phyloP scores from a whole-genome alignment of 495 filamentous ascomycete genomes.

The Thermothielavioides terrestris region DNA sequence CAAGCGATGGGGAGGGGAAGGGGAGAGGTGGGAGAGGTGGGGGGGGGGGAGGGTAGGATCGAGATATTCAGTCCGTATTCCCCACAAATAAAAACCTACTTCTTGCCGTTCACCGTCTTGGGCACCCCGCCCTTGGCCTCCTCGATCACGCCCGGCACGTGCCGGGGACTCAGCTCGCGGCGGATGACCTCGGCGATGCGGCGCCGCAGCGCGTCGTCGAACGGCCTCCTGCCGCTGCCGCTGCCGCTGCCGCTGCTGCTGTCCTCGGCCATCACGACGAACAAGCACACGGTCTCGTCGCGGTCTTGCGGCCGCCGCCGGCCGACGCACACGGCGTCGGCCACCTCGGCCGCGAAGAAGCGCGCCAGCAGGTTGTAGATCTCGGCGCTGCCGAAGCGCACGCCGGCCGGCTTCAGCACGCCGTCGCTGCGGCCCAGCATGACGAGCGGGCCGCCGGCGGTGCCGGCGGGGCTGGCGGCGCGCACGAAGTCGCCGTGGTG shows the following conservation, averaged over 20 bases:
- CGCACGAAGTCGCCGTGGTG: constrained; percentile 93
- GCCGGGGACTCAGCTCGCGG: constrained; percentile 71
- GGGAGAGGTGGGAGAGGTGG: too few species aligned
- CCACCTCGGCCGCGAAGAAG: constrained; percentile 66
- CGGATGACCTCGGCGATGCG: constrained; percentile 56
- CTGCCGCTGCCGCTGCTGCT: too few species aligned
- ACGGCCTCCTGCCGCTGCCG: too few species aligned
- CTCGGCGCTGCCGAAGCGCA: constrained; percentile 73
- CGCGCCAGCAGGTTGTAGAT: constrained; percentile 86
- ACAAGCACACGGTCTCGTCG: constrained; percentile 81
- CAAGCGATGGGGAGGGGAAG: too few species aligned
- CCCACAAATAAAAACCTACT: constrained; percentile 42
- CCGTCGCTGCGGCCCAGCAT: constrained; percentile 80
- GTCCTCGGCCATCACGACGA: constrained; percentile 62
- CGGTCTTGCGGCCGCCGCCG: constrained; percentile 60
- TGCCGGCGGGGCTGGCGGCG: constrained; percentile 51
- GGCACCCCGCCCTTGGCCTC: constrained; percentile 69
- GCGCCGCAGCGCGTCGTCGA: constrained; percentile 43
- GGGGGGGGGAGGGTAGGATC: too few species aligned
- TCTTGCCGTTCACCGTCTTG: constrained; percentile 86
- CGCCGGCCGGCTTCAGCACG: constrained; percentile 68
- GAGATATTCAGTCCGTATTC: too few species aligned
- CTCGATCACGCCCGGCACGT: constrained; percentile 77
- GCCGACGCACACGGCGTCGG: constrained; percentile 80
- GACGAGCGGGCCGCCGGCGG: constrained; percentile 60